Evolutionary conservation across 164 flowering plant genomes (phyloP), one percentile per base, ranked within the genome.

Genomic region (Stephania yunnanensis): DNA sequence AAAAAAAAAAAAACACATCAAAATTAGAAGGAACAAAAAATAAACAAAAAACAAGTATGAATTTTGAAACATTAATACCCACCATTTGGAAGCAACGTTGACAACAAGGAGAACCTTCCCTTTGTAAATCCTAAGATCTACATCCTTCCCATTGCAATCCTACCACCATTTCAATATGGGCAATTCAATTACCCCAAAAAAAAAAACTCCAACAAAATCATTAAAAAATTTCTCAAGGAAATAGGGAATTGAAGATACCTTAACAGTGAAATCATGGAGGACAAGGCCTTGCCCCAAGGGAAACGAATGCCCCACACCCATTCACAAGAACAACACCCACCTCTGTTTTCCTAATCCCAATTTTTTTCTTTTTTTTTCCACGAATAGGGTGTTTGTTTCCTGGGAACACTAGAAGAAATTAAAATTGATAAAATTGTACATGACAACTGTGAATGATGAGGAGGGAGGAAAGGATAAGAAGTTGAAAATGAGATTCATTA

Each of bases 11-110:
- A 22, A 52, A 15, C 22, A 58, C 31, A 4, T 71, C 29, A 36
- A 46, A 19, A 4, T 30, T 46, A 45, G 4, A 22, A 25, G 25
- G 25, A 25, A 25, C 25, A 25, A 25, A 25, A 25, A 25, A 25
- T 25, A 25, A 25, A 25, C 25, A 25, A 25, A 25, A 29, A 42
- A 10, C 46, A 11, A 61, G 11, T 3, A 31, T 31, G 50, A 46
- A 31, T 36, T 10, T 31, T 7, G 22, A 36, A 36, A 42, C 44
- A 36, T 3, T 31, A 67, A 25, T 19, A 5, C 20, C 7, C 20
- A 92, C 98, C 98, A 94, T 87, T 89, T 90, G 65, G 98, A 94
- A 79, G 98, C 98, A 68, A 94, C 97, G 75, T 94, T 94, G 46
- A 94, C 97, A 63, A 91, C 84, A 9, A 94, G 87, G 68, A 92